phyloP scores from a whole-genome alignment of 306 rosid genomes.

The Coriaria nepalensis region DNA sequence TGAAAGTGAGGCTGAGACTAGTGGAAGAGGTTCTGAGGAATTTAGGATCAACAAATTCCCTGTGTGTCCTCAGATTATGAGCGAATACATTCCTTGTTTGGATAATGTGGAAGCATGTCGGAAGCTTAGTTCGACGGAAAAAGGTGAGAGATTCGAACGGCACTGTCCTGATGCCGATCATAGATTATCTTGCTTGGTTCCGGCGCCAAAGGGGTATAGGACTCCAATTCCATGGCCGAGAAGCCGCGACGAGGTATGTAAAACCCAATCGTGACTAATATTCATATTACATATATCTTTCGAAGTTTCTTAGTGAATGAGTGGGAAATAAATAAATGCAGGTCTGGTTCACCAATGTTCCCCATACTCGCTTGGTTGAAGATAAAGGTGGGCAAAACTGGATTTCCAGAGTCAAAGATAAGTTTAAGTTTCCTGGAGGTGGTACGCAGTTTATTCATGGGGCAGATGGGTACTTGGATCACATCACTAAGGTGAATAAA shows the following conservation, averaged over 20 bases:
- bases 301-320: slow-evolving; percentile 5
- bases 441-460: slow-evolving; percentile 97
- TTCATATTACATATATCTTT: neutral
- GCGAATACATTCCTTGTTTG: slow-evolving; percentile 88
- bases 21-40: slow-evolving; percentile 10
- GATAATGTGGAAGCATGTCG: slow-evolving; percentile 56
- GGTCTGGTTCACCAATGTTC: slow-evolving; percentile 91
- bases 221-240: slow-evolving; percentile 80
- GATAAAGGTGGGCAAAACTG: slow-evolving; percentile 98
- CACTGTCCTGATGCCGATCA: slow-evolving; percentile 50
- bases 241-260: slow-evolving; percentile 79
- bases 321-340: slow-evolving; percentile 10
- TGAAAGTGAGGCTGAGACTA: slow-evolving; percentile 25
- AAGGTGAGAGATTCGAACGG: slow-evolving; percentile 70
- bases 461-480: slow-evolving; percentile 79
- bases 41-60: slow-evolving; percentile 36
- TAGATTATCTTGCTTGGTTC: slow-evolving; percentile 76
- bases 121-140: slow-evolving; percentile 45
- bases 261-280: neutral
- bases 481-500: slow-evolving; percentile 52
- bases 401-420: slow-evolving; percentile 51
- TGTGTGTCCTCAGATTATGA: slow-evolving; percentile 39
- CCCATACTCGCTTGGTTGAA: slow-evolving; percentile 84
- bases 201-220: slow-evolving; percentile 63
- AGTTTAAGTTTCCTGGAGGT: slow-evolving; percentile 91